Percentiles rank a stretch among this genome's conserved stretches.
Evolutionary conservation across 371 early-diverging fungal species (phyloP).

Genomic region (Funneliformis caledonium): DNA sequence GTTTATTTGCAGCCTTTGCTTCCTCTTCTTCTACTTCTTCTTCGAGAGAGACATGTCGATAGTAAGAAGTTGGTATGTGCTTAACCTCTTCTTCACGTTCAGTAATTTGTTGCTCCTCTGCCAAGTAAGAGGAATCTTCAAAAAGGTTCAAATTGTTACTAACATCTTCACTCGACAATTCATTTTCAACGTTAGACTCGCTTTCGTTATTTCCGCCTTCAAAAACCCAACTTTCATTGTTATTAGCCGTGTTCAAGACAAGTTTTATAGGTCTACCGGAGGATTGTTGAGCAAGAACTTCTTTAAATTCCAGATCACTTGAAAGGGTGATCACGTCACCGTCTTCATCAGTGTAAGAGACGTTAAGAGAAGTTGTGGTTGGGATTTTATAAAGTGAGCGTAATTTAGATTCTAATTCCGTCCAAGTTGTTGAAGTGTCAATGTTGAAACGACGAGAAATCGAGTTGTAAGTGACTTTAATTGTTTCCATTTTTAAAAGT

Average conservation of each 20-base stretch:
- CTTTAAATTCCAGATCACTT: conserved; percentile 22
- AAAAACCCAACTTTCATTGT: neutral
- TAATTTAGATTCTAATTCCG: neutral
- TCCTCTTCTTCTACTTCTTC: neutral
- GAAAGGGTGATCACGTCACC: conserved; percentile 21
- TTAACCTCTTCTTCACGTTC: neutral
- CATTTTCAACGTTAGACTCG: neutral
- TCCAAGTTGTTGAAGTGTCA: neutral
- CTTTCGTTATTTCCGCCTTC: neutral
- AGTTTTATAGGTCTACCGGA: neutral
- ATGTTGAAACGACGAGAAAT: conserved; percentile 4
- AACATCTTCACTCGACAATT: neutral
- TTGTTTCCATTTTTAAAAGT: neutral
- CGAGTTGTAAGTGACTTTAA: conserved; percentile 16
- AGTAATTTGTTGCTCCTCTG: neutral
- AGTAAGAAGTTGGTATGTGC: neutral
- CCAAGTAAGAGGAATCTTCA: neutral
- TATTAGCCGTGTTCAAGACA: neutral
- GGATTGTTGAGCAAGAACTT: neutral
- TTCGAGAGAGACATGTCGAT: neutral
- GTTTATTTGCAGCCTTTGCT: neutral
- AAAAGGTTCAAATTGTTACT: neutral
- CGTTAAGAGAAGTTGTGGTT: neutral
- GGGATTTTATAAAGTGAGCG: conserved; percentile 2
- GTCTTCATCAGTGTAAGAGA: conserved; percentile 22